A percentile compares a stretch with the other conserved stretches of the same genome.
phyloP scores from a whole-genome alignment of 2,329 filamentous ascomycete genomes.

The Exophiala bonariae region DNA sequence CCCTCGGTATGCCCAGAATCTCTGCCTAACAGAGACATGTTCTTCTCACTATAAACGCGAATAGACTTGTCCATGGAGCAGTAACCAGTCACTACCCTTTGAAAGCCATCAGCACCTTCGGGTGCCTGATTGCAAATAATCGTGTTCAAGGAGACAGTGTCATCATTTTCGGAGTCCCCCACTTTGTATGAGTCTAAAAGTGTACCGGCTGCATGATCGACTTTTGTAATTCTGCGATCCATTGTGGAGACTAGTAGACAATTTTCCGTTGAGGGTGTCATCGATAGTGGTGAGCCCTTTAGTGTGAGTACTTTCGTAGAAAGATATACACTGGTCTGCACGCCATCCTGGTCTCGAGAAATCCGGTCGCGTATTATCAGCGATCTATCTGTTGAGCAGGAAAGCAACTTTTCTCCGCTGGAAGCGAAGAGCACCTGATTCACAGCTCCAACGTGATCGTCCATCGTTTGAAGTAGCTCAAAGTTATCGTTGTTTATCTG shows the following conservation, averaged over 20 bases:
- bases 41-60: conserved; percentile 78
- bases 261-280: conserved; percentile 68
- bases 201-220: conserved; percentile 66
- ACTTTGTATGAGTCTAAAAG: conserved; percentile 76
- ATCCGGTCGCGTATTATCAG: conserved; percentile 79
- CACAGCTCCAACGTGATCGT: conserved; percentile 87
- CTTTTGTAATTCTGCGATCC: conserved; percentile 61
- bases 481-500: conserved; percentile 59
- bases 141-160: conserved; percentile 80
- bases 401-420: conserved; percentile 71
- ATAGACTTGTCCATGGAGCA: conserved; percentile 97
- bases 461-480: conserved; percentile 83
- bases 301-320: conserved; percentile 75
- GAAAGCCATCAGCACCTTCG: conserved; percentile 33
- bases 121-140: conserved; percentile 61
- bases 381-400: conserved; percentile 84
- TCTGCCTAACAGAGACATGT: conserved; percentile 74
- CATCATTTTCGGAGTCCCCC: conserved; percentile 73
- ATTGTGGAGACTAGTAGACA: conserved; percentile 60
- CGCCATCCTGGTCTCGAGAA: conserved; percentile 53
- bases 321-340: conserved; percentile 70
- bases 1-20: conserved; percentile 96
- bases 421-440: conserved; percentile 73
- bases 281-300: conserved; percentile 83
- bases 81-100: conserved; percentile 74